Evolutionary conservation across 768 basidiomycete species (phyloP), one percentile per base, ranked within the genome.

Genomic region (Infundibulicybe gibba): DNA sequence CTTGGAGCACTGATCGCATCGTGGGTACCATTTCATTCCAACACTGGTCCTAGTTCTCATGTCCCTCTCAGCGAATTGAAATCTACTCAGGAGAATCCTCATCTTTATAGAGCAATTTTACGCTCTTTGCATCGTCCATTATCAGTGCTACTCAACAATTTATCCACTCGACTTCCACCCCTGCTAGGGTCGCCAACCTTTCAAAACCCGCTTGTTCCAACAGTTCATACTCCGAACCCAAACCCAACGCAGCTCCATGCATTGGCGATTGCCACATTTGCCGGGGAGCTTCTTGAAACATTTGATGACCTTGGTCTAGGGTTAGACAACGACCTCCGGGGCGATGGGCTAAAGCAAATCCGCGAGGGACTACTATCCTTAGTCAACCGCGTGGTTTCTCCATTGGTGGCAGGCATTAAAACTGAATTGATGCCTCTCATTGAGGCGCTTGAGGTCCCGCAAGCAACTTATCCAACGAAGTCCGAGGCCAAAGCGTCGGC

Each of bases 111-210:
- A 49, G 87, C 88, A 20, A 79, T 88, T 45, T 59, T 90, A 34
- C 81, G 90, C 44, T 79, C 80, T 31, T 73, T 91, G 21, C 88
- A 88, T 47, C 80, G 84, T 44, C 89, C 87, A 6, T 66, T 92
- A 5, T 87, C 88, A 6, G 87, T 90, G 19, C 61, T 91, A 34
- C 68, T 87, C 54, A 81, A 71, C 52, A 85, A 85, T 58, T 61
- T 91, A 32, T 88, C 86, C 12, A 73, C 80, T 19, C 74, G 81
- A 53, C 72, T 91, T 31, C 65, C 83, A 1, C 87, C 85, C 6
- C 64, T 88, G 15, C 55, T 90, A 12, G 79, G 85, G 4, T 81
- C 87, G 3, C 70, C 81, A 10, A 65, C 76, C 6, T 87, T 90
- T 61, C 70, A 75, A 15, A 67, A 67, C 1, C 70, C 78, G 5